Percentiles rank a stretch among this genome's conserved stretches.
These are phyloP conservation scores for Trichoderma semiorbis DNA, from an alignment of 2,329 filamentous ascomycete genomes.

Conservation along the genomic window DNA sequence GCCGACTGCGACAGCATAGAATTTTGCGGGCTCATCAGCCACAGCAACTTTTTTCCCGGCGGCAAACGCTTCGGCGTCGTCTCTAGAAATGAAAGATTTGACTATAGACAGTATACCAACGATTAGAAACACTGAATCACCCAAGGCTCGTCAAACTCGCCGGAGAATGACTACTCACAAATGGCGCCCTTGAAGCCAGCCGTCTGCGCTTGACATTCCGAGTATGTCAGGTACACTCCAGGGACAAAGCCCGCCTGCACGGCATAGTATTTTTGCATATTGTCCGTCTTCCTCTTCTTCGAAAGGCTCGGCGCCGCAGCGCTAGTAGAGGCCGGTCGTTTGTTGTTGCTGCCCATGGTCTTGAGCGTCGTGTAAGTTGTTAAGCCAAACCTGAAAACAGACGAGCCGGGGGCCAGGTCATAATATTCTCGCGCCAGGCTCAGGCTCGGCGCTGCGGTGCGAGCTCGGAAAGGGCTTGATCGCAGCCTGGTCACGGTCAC, in stretches of 20 bases:
- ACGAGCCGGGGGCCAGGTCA: conserved; percentile 22
- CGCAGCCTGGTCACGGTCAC: neutral
- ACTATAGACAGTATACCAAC: conserved; percentile 44
- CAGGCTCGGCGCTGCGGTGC: conserved; percentile 20
- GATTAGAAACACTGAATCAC: conserved; percentile 6
- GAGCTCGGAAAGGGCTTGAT: conserved; percentile 6
- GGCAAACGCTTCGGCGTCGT: conserved; percentile 77
- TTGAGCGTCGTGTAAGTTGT: conserved; percentile 4
- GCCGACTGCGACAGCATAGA: conserved; percentile 61
- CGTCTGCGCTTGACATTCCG: conserved; percentile 59
- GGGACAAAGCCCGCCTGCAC: conserved; percentile 55
- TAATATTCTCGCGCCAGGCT: conserved; percentile 22
- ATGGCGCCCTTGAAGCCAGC: conserved; percentile 60
- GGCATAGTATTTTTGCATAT: conserved; percentile 58
- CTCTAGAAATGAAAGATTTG: conserved; percentile 70
- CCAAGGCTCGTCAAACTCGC: neutral
- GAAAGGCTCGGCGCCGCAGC: conserved; percentile 22
- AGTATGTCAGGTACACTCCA: conserved; percentile 60
- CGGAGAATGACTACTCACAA: conserved; percentile 51
- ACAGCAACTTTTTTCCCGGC: conserved; percentile 51
- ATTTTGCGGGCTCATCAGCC: conserved; percentile 44
- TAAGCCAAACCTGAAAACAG: conserved; percentile 26
- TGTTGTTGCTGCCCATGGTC: conserved; percentile 30
- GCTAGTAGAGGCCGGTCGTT: conserved; percentile 26
- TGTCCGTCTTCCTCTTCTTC: conserved; percentile 50